A percentile compares a stretch with the other conserved stretches of the same genome.
Evolutionary conservation across 495 filamentous ascomycete species (phyloP).

Genomic region (Penicillium paxilli): DNA sequence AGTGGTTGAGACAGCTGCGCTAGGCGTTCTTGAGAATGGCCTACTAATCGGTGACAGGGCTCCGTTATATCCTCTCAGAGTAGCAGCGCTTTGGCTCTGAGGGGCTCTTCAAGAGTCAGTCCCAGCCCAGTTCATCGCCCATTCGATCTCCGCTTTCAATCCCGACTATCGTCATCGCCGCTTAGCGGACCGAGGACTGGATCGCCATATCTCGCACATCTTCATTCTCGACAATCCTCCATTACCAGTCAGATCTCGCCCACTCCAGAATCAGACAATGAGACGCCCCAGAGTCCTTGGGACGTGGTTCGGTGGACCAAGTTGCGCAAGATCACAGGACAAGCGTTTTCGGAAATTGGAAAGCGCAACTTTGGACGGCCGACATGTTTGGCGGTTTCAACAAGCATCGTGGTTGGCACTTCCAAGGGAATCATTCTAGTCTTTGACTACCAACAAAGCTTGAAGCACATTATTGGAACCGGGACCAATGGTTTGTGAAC

Average conservation of each 20-base stretch:
- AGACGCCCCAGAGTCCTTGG: conserved; percentile 76
- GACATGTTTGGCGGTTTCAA: conserved; percentile 87
- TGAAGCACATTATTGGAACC: conserved; percentile 91
- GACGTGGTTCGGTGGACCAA: conserved; percentile 97
- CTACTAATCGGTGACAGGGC: conserved; percentile 57
- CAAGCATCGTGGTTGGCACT: conserved; percentile 87
- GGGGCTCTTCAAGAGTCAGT: conserved; percentile 49
- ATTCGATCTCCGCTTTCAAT: conserved; percentile 92
- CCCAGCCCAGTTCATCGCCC: conserved; percentile 84
- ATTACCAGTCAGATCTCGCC: conserved; percentile 55
- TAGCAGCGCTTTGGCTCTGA: conserved; percentile 58
- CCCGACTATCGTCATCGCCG: conserved; percentile 68
- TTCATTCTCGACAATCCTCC: conserved; percentile 79
- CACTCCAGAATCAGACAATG: conserved; percentile 56
- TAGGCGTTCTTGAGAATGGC: conserved; percentile 1
- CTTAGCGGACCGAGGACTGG: conserved; percentile 61
- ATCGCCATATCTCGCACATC: conserved; percentile 76
- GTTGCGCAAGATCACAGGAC: conserved; percentile 80
- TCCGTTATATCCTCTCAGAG: conserved; percentile 77
- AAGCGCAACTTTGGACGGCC: conserved; percentile 90
- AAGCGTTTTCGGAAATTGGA: conserved; percentile 92
- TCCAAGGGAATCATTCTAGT: conserved; percentile 91
- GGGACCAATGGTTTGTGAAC: conserved; percentile 72
- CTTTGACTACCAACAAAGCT: conserved; percentile 94
- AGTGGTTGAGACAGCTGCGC: conserved; percentile 10